phyloP scores from a whole-genome alignment of 768 basidiomycete species.

The Cystofilobasidium capitatum region DNA sequence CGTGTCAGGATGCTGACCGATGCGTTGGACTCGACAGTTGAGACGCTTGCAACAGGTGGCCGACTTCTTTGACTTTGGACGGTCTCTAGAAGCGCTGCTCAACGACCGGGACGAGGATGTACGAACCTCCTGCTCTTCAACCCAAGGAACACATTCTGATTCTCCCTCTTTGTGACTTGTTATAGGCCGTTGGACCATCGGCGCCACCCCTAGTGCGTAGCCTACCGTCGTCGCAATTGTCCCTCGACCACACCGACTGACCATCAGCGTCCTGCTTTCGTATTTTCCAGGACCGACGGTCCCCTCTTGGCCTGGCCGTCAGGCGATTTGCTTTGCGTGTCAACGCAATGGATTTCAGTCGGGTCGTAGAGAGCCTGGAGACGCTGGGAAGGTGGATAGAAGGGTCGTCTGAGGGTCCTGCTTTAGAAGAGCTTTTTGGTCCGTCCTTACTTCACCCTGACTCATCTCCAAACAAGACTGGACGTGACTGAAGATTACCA shows the following conservation, averaged over 20 bases:
- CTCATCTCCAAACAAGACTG: not conserved
- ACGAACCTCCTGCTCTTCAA: not conserved
- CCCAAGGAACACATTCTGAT: not conserved
- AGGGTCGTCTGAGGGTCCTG: conserved; percentile 35
- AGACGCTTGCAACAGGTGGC: not conserved
- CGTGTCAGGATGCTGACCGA: too few species aligned
- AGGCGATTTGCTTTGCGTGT: conserved; percentile 67
- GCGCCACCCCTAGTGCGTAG: not conserved
- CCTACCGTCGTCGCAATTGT: not conserved
- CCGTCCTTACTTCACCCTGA: not conserved
- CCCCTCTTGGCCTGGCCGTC: conserved; percentile 70
- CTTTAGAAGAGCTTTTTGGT: conserved; percentile 46
- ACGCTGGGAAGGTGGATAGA: conserved; percentile 46
- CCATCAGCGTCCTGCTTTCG: conserved; percentile 25
- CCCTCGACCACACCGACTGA: not conserved
- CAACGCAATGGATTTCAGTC: conserved; percentile 66
- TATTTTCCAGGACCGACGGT: conserved; percentile 53
- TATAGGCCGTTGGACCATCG: not conserved
- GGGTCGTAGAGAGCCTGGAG: conserved; percentile 51
- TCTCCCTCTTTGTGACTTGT: not conserved
- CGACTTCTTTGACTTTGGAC: conserved; percentile 37
- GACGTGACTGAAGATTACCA: not conserved
- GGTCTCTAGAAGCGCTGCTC: conserved; percentile 51
- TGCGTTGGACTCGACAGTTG: conserved; percentile 6
- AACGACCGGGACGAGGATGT: conserved; percentile 54